These are phyloP conservation scores for Galerina sulciceps DNA, from an alignment of 768 basidiomycete genomes.

Conservation along the genomic window DNA sequence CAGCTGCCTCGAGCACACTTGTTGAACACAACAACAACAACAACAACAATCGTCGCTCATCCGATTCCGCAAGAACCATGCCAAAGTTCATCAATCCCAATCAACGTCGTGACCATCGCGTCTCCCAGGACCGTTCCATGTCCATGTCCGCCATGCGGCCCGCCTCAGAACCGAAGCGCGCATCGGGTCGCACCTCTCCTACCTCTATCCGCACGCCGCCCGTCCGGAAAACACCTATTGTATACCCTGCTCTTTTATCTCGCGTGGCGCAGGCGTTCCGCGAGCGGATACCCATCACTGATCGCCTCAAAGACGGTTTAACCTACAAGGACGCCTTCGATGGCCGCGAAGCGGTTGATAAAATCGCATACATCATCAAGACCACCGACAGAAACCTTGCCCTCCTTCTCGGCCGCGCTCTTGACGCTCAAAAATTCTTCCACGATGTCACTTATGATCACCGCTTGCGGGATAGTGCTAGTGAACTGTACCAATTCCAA, in stretches of 20 bases:
- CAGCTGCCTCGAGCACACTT: constrained; percentile 38
- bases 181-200: constrained; percentile 45
- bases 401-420: constrained; percentile 88
- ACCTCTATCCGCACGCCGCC: constrained; percentile 39
- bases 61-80: constrained; percentile 69
- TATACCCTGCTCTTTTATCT: constrained; percentile 96
- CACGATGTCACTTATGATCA: constrained; percentile 99
- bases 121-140: constrained; percentile 71
- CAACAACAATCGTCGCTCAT: constrained; percentile 57
- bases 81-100: constrained; percentile 42
- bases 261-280: constrained; percentile 94
- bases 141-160: constrained; percentile 73
- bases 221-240: constrained; percentile 67
- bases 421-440: constrained; percentile 98
- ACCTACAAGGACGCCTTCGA: constrained; percentile 97
- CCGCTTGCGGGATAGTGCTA: constrained; percentile 83
- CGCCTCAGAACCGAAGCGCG: constrained; percentile 40
- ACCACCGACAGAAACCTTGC: constrained; percentile 97
- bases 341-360: constrained; percentile 95
- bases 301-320: constrained; percentile 92
- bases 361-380: constrained; percentile 97
- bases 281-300: constrained; percentile 73
- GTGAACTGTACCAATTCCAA: constrained; percentile 93
- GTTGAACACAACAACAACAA: constrained; percentile 41
- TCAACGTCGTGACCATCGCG: constrained; percentile 59